Conservation (phyloP, 2,329 filamentous ascomycete species). For the Phaeomoniella chlamydospora region DNA sequence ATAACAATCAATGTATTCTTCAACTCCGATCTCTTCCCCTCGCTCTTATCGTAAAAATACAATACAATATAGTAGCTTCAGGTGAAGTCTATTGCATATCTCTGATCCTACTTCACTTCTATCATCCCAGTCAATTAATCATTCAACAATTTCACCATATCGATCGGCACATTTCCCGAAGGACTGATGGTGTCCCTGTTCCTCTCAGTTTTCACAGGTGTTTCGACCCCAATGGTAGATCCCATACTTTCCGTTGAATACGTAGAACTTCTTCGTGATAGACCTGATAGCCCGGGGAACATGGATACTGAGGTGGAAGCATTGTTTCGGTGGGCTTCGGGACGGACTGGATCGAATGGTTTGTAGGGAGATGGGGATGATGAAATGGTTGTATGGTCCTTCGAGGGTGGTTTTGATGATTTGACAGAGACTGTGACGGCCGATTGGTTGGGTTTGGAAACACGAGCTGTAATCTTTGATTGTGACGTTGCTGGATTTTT, state of each 20-base stretch:
- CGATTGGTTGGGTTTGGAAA: neutral
- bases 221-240: constrained; percentile 14
- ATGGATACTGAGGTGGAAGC: no score
- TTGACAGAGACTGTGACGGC: neutral
- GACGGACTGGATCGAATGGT: neutral
- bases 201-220: constrained; percentile 5
- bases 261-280: neutral
- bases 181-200: constrained; percentile 8
- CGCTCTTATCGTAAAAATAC: no score
- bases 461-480: neutral
- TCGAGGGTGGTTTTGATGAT: no score
- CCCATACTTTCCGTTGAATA: constrained; percentile 6
- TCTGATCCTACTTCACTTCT: no score
- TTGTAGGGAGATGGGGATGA: neutral
- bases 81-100: no score
- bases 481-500: neutral
- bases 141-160: constrained; percentile 2
- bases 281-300: neutral
- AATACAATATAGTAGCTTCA: no score
- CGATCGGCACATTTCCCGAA: constrained; percentile 1
- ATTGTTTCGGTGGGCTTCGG: neutral
- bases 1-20: no score
- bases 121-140: no score
- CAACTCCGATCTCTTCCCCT: no score
- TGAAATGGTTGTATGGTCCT: neutral